A percentile compares a stretch with the other conserved stretches of the same genome.
phyloP scores from a whole-genome alignment of 176 grass and related monocot species.

The sorghum (Sorghum bicolor) region DNA sequence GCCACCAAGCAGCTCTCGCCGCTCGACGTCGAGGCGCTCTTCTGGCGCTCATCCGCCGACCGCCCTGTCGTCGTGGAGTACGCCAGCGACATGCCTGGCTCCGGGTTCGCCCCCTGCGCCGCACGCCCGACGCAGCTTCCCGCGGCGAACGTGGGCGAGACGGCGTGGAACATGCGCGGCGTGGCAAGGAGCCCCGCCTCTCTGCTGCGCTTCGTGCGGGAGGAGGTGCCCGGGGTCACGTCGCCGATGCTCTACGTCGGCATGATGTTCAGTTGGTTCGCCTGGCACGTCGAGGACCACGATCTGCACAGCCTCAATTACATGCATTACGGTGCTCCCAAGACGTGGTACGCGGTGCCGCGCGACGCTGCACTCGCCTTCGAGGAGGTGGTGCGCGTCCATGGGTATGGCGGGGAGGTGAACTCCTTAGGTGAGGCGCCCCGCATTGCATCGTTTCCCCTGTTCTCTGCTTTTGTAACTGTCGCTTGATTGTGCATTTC shows the following conservation, averaged over 20 bases:
- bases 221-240: conserved; percentile 83
- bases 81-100: conserved; percentile 83
- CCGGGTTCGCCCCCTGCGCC: conserved; percentile 49
- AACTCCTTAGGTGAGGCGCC: conserved; percentile 62
- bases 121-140: not conserved
- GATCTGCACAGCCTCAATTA: conserved; percentile 93
- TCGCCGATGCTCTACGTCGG: conserved; percentile 85
- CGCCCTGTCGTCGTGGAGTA: conserved; percentile 73
- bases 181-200: conserved; percentile 57
- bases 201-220: conserved; percentile 65
- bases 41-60: conserved; percentile 64
- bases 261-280: conserved; percentile 96
- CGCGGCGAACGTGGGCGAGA: conserved; percentile 63
- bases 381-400: conserved; percentile 79
- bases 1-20: conserved; percentile 45
- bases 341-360: conserved; percentile 90
- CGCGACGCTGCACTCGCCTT: conserved; percentile 76
- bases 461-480: not conserved
- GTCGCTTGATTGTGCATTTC: not conserved
- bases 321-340: conserved; percentile 72
- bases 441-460: not conserved
- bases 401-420: conserved; percentile 74
- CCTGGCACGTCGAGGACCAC: conserved; percentile 96
- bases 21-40: conserved; percentile 84
- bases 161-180: conserved; percentile 84